Base-by-base conservation (phyloP, 2,329 filamentous ascomycete genomes). In the Pleoardoris graminearum region DNA sequence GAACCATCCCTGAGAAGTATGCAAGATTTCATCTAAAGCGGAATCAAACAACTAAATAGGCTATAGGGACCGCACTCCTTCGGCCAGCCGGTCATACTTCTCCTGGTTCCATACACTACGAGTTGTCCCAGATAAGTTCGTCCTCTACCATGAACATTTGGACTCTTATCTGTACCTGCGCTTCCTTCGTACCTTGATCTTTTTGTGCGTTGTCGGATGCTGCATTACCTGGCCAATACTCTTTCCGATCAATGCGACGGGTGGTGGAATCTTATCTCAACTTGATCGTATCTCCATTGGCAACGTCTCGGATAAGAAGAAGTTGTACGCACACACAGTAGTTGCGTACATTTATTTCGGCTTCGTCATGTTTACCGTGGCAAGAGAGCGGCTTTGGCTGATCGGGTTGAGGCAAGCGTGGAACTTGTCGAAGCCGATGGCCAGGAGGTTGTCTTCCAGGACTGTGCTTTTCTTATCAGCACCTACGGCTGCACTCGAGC, bases 341-440 rank as follows among this genome's bases (percentile, higher is more conserved):
- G 79, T 91, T 48, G 85, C 87, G 1, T 96, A 90, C 85, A 73
- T 92, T 44, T 97, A 90, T 75, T 91, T 89, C 72, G 76, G 84
- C 39, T 97, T 97, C 69, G 81, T 97, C 59, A 87, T 97, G 72
- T 94, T 90, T 75, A 87, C 90, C 67, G 85, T 97, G 57, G 88
- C 91, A 50, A 84, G 93, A 52, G 93, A 97, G 74, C 87, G 85
- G 69, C 88, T 97, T 63, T 96, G 87, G 81, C 96, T 90, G 75
- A 88, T 97, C 78, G 96, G 95, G 67, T 76, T 97, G 46, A 89
- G 92, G 58, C 93, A 97, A 75, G 93, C 93, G 0, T 97, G 95
- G 75, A 84, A 95, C 35, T 83, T 95, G 50, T 92, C 91, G 10
- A 91, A 91, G 10, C 80, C 89, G 42, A 95, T 95, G 70, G 83